Conservation (phyloP, 257 asterid species). For the Solanum boliviense region DNA sequence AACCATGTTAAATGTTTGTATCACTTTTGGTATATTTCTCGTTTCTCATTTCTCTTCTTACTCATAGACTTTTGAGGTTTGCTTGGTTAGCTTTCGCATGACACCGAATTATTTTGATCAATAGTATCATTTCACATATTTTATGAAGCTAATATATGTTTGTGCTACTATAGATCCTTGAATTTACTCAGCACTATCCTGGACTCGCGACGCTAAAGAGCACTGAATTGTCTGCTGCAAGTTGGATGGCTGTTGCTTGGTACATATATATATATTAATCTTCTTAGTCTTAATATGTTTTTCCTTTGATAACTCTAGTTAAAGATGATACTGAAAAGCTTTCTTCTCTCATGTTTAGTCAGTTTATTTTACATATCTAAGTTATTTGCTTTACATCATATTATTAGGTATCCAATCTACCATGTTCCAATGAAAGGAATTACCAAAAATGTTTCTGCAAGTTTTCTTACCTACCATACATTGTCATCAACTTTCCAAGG, state of each 20-base stretch:
- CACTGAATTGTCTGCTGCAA: conserved; percentile 79
- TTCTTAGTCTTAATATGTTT: background rate
- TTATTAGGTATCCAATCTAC: conserved; percentile 66
- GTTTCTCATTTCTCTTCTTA: too few relatives aligned
- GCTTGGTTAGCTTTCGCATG: too few relatives aligned
- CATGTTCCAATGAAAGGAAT: conserved; percentile 58
- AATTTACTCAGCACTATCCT: conserved; percentile 17
- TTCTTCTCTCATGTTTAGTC: background rate
- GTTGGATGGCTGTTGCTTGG: conserved; percentile 94
- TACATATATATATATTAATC: conserved; percentile 5
- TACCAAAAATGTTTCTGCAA: conserved; percentile 46
- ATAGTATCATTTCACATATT: background rate
- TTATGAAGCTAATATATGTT: background rate
- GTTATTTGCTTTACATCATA: background rate
- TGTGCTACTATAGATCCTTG: background rate
- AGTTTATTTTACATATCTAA: background rate
- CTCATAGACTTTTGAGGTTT: too few relatives aligned
- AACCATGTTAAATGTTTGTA: too few relatives aligned
- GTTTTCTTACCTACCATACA: conserved; percentile 79
- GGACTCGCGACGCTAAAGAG: conserved; percentile 58
- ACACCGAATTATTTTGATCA: background rate
- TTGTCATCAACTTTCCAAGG: conserved; percentile 83
- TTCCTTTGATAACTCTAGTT: background rate
- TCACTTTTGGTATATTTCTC: too few relatives aligned
- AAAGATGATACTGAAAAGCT: background rate